These are phyloP conservation scores for Collybiopsis luxurians DNA, from an alignment of 768 basidiomycete genomes.

Conservation along the genomic window DNA sequence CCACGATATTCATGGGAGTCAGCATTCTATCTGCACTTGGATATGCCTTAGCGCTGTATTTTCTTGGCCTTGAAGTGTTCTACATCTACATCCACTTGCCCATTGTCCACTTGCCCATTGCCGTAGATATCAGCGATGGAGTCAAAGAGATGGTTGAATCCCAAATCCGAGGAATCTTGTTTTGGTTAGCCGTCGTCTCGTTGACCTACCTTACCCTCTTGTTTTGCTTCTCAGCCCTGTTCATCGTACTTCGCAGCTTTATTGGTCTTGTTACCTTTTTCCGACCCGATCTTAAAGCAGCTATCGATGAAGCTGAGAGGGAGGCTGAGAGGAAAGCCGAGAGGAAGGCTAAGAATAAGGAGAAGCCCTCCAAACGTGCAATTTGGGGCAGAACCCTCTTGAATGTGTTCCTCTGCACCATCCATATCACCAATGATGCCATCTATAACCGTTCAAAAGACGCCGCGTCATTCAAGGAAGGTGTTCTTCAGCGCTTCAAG, in stretches of 20 bases:
- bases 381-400: too few relatives aligned
- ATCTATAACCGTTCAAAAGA: too few relatives aligned
- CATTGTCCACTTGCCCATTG: not conserved
- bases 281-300: not conserved
- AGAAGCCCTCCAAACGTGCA: not conserved
- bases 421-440: too few relatives aligned
- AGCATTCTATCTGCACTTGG: not conserved
- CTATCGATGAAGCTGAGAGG: not conserved
- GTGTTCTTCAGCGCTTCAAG: too few relatives aligned
- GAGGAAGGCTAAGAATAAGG: not conserved
- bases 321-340: too few relatives aligned
- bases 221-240: too few relatives aligned
- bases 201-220: not conserved
- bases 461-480: too few relatives aligned
- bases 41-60: not conserved
- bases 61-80: not conserved
- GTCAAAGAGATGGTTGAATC: not conserved
- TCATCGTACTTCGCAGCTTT: not conserved
- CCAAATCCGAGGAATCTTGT: not conserved
- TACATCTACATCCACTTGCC: not conserved
- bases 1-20: too few relatives aligned
- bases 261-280: not conserved
- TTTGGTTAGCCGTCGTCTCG: not conserved
- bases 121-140: not conserved
- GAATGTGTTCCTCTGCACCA: too few relatives aligned